Evolutionary conservation across 2,329 filamentous ascomycete genomes (phyloP), one percentile per base, ranked within the genome.

Genomic region (Alternaria sp.): DNA sequence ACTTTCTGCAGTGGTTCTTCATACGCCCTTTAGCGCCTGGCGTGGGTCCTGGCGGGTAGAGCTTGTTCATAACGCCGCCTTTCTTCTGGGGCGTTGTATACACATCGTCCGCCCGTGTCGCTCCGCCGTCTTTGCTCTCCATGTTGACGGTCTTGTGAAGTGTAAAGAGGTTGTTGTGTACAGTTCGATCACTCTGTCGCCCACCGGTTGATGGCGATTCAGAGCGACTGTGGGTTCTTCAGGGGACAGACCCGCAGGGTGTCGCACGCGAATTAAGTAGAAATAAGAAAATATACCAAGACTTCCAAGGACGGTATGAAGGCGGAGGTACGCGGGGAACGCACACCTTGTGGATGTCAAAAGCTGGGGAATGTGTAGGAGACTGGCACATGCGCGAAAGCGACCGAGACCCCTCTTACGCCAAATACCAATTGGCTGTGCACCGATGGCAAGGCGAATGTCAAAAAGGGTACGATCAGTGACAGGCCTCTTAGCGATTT

Each of bases 1-100:
- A 80, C 58, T 73, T 79, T 45, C 72, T 73, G 65, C 73, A 79
- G 58, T 80, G 78, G 56, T 78, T 79, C 69, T 77, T 79, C 55
- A 79, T 66, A 14, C 77, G 69, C 2, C 71, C 69, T 30, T 72
- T 73, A 15, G 70, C 75, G 51, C 75, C 75, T 46, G 75, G 74
- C 60, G 69, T 72, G 10, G 71, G 69, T 1, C 77, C 76, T 18
- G 76, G 76, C 41, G 76, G 76, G 55, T 78, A 79, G 11, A 79
- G 60, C 43, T 71, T 78, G 59, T 77, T 77, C 23, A 78, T 58
- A 9, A 79, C 45, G 26, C 77, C 76, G 37, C 75, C 65, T 62
- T 68, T 73, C 63, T 69, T 75, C 15, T 65, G 71, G 10, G 69
- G 61, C 23, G 66, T 30, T 5, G 51, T 65, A 44, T 67, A 66